Conservation (phyloP, 2,329 filamentous ascomycete genomes). For the Pseudonectria buxi region DNA sequence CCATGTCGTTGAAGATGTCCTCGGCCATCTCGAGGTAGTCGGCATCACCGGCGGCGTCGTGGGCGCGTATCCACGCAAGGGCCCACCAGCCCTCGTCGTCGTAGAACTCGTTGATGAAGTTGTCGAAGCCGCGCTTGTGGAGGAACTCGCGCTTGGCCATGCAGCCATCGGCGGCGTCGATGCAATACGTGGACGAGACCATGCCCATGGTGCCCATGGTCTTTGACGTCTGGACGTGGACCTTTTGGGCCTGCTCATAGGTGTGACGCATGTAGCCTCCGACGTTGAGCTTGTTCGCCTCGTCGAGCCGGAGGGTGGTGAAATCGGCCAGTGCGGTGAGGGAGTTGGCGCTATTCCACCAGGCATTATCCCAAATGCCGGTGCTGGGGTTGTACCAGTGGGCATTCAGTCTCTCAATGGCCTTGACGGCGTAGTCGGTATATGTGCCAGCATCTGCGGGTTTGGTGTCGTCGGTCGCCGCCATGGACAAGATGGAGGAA, state of each 20-base stretch:
- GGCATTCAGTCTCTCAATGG: constrained; percentile 41
- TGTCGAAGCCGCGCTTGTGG: constrained; percentile 24
- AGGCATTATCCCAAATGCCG: constrained; percentile 59
- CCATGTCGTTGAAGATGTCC: constrained; percentile 51
- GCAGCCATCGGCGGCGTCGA: constrained; percentile 22
- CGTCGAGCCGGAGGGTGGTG: constrained; percentile 26
- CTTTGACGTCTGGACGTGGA: constrained; percentile 32
- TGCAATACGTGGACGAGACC: constrained; percentile 32
- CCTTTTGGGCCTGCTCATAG: constrained; percentile 38
- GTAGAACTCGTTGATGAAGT: constrained; percentile 48
- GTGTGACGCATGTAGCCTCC: constrained; percentile 38
- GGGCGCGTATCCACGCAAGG: constrained; percentile 50
- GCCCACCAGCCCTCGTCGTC: constrained; percentile 62
- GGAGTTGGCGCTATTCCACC: constrained; percentile 69
- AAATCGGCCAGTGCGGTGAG: constrained; percentile 57
- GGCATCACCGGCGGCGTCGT: constrained; percentile 44
- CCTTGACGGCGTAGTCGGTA: constrained; percentile 24
- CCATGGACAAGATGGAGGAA: constrained; percentile 10
- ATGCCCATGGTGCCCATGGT: constrained; percentile 29
- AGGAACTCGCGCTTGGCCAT: constrained; percentile 29
- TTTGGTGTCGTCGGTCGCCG: constrained; percentile 2
- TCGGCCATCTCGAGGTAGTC: constrained; percentile 49
- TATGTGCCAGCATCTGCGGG: constrained; percentile 22
- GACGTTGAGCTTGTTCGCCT: constrained; percentile 33
- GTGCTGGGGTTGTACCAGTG: constrained; percentile 53